Evolutionary conservation across 2,329 filamentous ascomycete genomes (phyloP).

Genomic region (Phaeosphaeriaceae sp.): DNA sequence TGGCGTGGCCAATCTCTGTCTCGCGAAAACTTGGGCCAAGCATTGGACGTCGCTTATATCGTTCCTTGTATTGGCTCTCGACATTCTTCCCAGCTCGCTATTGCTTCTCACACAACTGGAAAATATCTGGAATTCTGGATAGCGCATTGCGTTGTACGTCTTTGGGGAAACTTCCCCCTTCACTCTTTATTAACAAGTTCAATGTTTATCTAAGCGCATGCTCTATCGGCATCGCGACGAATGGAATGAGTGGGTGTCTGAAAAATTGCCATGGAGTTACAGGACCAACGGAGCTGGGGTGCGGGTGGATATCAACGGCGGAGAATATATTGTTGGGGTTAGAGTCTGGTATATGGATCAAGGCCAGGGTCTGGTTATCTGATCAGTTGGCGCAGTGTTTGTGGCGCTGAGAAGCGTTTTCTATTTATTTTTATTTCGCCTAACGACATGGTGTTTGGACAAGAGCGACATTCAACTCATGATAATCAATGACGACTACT

Average conservation of each 20-base stretch:
- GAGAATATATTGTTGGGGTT: constrained; percentile 7
- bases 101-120: constrained; percentile 2
- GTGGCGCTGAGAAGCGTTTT: constrained; percentile 4
- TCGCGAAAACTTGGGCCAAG: neutral
- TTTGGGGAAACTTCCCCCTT: constrained; percentile 2
- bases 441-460: constrained; percentile 28
- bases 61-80: constrained; percentile 10
- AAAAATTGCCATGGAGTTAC: constrained; percentile 21
- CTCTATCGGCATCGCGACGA: constrained; percentile 3
- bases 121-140: constrained; percentile 20
- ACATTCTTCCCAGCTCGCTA: constrained; percentile 12
- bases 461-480: constrained; percentile 38
- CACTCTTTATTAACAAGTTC: constrained; percentile 13
- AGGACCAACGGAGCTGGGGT: constrained; percentile 7
- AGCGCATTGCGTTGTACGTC: constrained; percentile 4
- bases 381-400: constrained; percentile 9
- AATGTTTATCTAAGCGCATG: constrained; percentile 6
- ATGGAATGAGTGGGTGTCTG: constrained; percentile 7
- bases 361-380: constrained; percentile 13
- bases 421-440: constrained; percentile 24
- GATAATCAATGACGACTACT: constrained; percentile 35
- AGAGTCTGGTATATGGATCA: constrained; percentile 1
- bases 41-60: neutral
- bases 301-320: constrained; percentile 1
- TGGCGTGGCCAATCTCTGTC: neutral